Conservation (phyloP, 805 yeast genomes). For the Nakazawaea sp. region DNA sequence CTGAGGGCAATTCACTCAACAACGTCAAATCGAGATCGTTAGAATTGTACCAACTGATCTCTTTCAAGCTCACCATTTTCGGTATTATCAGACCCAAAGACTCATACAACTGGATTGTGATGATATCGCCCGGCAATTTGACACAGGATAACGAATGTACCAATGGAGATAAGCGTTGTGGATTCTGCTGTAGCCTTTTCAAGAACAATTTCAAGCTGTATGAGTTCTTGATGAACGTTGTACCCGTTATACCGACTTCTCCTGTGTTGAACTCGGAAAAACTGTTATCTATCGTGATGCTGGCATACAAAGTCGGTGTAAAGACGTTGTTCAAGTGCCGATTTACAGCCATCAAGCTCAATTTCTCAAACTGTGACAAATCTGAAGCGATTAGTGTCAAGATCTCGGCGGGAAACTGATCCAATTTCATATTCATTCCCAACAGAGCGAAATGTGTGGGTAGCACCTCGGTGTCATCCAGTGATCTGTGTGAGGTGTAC, state of each 20-base stretch:
- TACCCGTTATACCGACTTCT: background rate
- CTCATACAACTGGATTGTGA: background rate
- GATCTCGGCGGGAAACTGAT: conserved; percentile 5
- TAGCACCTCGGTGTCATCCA: too few relatives aligned
- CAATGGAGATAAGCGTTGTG: background rate
- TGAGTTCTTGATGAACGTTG: conserved; percentile 4
- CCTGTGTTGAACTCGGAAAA: conserved; percentile 1
- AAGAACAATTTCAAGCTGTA: conserved; percentile 5
- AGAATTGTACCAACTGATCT: conserved; percentile 3
- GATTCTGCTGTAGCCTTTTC: background rate
- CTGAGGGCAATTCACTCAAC: background rate
- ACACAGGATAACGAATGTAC: background rate
- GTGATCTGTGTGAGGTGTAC: background rate
- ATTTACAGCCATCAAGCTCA: background rate
- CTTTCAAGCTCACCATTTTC: background rate
- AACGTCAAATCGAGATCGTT: conserved; percentile 2
- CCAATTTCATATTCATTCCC: background rate
- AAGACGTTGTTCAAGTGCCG: background rate
- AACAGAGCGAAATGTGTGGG: too few relatives aligned
- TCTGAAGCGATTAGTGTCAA: background rate
- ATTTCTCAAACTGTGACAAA: conserved; percentile 8
- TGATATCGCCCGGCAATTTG: conserved; percentile 1
- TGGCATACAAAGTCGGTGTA: background rate
- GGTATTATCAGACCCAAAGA: background rate
- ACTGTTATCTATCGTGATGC: background rate